These are phyloP conservation scores for Immersiporthe knoxdaviesiana DNA, from an alignment of 2,329 filamentous ascomycete species.

Conservation along the genomic window DNA sequence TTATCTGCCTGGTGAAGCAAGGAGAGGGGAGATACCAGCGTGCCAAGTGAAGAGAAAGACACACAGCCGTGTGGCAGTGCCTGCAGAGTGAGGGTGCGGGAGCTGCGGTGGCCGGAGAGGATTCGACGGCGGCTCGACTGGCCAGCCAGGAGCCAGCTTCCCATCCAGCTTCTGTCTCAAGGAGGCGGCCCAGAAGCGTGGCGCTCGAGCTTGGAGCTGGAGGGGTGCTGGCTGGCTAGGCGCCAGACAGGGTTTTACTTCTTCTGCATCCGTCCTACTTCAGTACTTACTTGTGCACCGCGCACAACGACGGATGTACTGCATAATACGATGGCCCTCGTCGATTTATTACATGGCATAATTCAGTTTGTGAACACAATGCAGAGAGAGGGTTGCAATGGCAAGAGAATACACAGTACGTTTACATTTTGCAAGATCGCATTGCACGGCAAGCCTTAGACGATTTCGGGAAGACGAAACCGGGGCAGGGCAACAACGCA, in stretches of 20 bases:
- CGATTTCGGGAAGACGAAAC: neutral
- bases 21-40: neutral
- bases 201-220: neutral
- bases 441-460: neutral
- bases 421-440: neutral
- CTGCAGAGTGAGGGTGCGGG: neutral
- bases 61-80: neutral
- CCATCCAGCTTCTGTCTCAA: neutral
- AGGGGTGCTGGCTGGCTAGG: neutral
- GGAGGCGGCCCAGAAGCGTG: neutral
- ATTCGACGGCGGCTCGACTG: neutral
- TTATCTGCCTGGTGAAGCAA: neutral
- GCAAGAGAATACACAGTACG: too few species aligned
- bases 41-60: neutral
- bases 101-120: neutral
- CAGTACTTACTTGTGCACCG: too few species aligned
- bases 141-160: neutral
- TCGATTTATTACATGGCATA: neutral
- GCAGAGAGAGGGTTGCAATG: neutral
- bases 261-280: neutral
- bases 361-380: neutral
- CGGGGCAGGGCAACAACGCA: slow-evolving; percentile 12
- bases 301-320: too few species aligned
- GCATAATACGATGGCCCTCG: neutral
- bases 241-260: neutral